Evolutionary conservation across 495 filamentous ascomycete genomes (phyloP), one percentile per base, ranked within the genome.

Genomic region (Elasticomyces elasticus): DNA sequence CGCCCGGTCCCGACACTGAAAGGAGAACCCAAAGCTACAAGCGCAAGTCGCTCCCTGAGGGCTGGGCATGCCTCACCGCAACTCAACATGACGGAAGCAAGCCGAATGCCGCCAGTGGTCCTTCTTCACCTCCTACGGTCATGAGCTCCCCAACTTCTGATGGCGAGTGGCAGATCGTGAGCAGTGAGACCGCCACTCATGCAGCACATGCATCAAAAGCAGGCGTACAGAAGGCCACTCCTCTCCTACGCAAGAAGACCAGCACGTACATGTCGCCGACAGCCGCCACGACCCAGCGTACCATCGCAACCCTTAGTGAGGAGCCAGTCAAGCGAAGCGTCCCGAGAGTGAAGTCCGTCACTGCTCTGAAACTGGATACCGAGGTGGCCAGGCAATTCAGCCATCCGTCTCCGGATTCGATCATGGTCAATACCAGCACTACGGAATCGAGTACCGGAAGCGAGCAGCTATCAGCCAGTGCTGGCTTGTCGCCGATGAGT

Each of bases 211-310:
- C n/a, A 33, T 40, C 35, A 17, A 15, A 40, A 40, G 35, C 35
- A 3, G 35, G 17, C 56, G 43, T 13, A 5, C 20, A 26, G 4
- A 33, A 19, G n/a, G 23, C 17, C 6, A 28, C 26, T 38, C 48
- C n/a, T 17, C 40, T n/a, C 19, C 28, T 49, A 3, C 46, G 27
- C 2, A 61, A 61, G 49, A 56, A 61, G 49, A 38, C 17, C 12
- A 56, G 53, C 40, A 52, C 53, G 19, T 61, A 61, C 35, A 61
- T 61, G 58, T 40, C 58, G 23, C 58, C 58, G 5, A 61, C 58
- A 4, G 35, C 48, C n/a, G 58, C 58, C 7, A 45, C 54, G 15
- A 55, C 52, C 1, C 58, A 56, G 42, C 58, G 58, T 17, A 35
- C 28, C 1, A 37, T 52, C 30, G 58, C 53, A 2, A 61, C 46